A percentile compares a stretch with the other conserved stretches of the same genome.
phyloP scores from a whole-genome alignment of 805 yeast species.

The Saturnispora halmiae region DNA sequence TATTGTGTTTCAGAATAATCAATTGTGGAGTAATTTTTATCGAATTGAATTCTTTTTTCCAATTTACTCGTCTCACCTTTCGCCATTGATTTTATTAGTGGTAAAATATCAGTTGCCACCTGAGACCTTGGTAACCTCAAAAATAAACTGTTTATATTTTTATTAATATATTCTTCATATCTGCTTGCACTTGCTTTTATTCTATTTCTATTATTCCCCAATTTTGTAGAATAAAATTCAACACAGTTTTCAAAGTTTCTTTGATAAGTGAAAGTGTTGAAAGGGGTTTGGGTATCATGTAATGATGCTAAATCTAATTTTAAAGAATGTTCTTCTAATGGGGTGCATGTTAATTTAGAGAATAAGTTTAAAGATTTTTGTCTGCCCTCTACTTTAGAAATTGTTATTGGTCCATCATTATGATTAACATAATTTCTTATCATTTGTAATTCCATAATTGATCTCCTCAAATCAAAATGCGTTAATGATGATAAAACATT shows the following conservation, averaged over 20 bases:
- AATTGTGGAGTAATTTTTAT: neutral
- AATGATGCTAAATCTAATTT: conserved; percentile 2
- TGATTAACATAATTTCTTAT: conserved; percentile 19
- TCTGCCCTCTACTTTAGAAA: neutral
- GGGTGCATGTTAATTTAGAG: neutral
- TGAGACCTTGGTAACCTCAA: conserved; percentile 12
- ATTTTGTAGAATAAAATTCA: conserved; percentile 24
- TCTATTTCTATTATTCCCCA: conserved; percentile 21
- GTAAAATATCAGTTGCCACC: conserved; percentile 20
- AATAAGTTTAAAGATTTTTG: neutral
- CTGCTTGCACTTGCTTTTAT: conserved; percentile 16
- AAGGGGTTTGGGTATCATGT: neutral
- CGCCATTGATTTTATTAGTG: conserved; percentile 26
- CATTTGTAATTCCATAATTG: conserved; percentile 26
- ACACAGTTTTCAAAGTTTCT: conserved; percentile 3
- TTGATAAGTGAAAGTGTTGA: neutral
- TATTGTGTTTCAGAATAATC: neutral
- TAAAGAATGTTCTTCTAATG: neutral
- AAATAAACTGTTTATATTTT: conserved; percentile 20
- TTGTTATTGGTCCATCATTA: neutral
- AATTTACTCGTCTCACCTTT: conserved; percentile 17
- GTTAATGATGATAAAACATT: conserved; percentile 15
- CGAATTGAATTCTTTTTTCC: conserved; percentile 3
- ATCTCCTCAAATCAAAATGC: conserved; percentile 20
- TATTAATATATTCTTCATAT: conserved; percentile 15